A percentile compares a stretch with the other conserved stretches of the same genome.
Evolutionary conservation across 1,284 basidiomycete species (phyloP).

Genomic region (Butyriboletus appendiculatus): DNA sequence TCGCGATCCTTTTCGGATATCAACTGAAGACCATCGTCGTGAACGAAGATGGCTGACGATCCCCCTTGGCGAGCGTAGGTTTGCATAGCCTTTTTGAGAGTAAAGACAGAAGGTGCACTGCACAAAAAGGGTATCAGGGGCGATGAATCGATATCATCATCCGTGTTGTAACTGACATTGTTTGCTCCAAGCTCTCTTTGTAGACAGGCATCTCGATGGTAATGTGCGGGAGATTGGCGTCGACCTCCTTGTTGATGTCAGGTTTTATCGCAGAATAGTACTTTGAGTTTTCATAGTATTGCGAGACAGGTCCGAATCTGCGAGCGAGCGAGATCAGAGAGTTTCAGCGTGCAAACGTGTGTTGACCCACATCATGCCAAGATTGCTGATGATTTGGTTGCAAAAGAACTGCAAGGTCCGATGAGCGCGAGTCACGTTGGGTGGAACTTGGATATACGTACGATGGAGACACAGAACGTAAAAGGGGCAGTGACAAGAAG

Average conservation of each 20-base stretch:
- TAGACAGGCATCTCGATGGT: constrained; percentile 82
- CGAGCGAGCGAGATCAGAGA: background rate
- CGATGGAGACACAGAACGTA: constrained; percentile 73
- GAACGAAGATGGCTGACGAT: constrained; percentile 71
- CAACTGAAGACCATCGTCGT: constrained; percentile 77
- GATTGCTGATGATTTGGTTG: constrained; percentile 56
- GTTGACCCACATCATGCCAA: constrained; percentile 53
- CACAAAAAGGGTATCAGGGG: constrained; percentile 49
- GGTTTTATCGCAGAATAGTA: constrained; percentile 69
- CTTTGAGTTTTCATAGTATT: constrained; percentile 71
- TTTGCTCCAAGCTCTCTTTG: constrained; percentile 71
- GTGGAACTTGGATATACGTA: constrained; percentile 38
- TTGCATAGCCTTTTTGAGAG: constrained; percentile 83
- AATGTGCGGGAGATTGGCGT: constrained; percentile 66
- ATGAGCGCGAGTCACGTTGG: background rate
- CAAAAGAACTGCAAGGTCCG: constrained; percentile 65
- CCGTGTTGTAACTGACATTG: constrained; percentile 53
- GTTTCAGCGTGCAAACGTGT: background rate
- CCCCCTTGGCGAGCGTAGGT: constrained; percentile 85
- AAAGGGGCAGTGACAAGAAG: constrained; percentile 67
- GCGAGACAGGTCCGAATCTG: constrained; percentile 72
- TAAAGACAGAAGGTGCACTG: constrained; percentile 74
- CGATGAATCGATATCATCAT: constrained; percentile 45
- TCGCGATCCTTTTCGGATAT: constrained; percentile 61
- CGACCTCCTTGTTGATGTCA: constrained; percentile 57